phyloP scores from a whole-genome alignment of 2,329 filamentous ascomycete species.

The Fusarium nelsonii region DNA sequence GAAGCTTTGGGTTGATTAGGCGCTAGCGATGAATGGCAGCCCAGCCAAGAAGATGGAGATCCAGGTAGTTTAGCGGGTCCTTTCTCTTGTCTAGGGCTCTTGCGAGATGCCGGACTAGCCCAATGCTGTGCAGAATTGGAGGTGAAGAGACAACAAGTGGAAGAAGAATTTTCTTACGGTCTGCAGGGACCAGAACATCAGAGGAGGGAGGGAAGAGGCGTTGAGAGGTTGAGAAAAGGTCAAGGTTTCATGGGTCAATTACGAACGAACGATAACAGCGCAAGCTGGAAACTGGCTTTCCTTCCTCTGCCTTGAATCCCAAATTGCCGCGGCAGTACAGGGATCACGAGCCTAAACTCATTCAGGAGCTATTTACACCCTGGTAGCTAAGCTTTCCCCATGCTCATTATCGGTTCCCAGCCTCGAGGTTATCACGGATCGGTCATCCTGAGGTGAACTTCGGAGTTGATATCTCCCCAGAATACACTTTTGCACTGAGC shows the following conservation, averaged over 20 bases:
- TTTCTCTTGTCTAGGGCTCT: conserved; percentile 42
- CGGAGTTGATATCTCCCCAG: conserved; percentile 24
- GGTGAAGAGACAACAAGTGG: conserved; percentile 12
- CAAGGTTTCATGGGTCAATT: conserved; percentile 27
- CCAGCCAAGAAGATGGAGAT: conserved; percentile 8
- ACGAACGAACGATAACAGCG: conserved; percentile 21
- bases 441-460: conserved; percentile 3
- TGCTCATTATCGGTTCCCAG: conserved; percentile 31
- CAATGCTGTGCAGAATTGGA: conserved; percentile 52
- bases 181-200: conserved; percentile 21
- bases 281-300: conserved; percentile 23
- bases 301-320: conserved; percentile 22
- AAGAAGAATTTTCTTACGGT: conserved; percentile 24
- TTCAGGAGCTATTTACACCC: conserved; percentile 22
- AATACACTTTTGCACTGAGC: conserved; percentile 27
- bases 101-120: conserved; percentile 51
- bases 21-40: conserved; percentile 39
- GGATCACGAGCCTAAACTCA: conserved; percentile 30
- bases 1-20: conserved; percentile 31
- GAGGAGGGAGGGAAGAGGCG: not conserved
- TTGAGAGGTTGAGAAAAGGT: conserved; percentile 26
- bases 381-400: conserved; percentile 18
- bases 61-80: conserved; percentile 35
- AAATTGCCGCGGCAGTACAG: conserved; percentile 24
- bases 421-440: conserved; percentile 26